Percentiles rank a stretch among this genome's conserved stretches.
These are phyloP conservation scores for Solanum hybrid DNA, from an alignment of 305 asterid genomes.

Conservation along the genomic window DNA sequence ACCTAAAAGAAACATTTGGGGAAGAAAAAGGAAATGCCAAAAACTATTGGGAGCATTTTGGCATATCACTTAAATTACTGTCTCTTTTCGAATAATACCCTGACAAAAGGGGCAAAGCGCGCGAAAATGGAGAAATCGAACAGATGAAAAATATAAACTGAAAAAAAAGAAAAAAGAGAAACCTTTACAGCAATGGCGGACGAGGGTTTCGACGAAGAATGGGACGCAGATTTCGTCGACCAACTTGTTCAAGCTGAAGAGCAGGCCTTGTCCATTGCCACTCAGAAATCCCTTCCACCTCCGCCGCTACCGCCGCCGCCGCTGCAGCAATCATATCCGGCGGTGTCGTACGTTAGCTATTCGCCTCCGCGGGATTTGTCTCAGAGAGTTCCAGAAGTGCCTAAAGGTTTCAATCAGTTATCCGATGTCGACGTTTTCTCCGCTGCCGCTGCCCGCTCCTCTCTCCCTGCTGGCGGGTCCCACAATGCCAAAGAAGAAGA, in stretches of 20 bases:
- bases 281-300: conserved; percentile 16
- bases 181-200: conserved; percentile 33
- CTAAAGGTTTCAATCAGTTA: background rate
- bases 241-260: conserved; percentile 42
- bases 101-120: background rate
- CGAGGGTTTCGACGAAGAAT: conserved; percentile 59
- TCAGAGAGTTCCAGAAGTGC: conserved; percentile 32
- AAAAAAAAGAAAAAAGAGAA: background rate
- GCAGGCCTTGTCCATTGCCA: conserved; percentile 21
- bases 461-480: conserved; percentile 4
- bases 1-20: background rate
- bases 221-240: conserved; percentile 51
- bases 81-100: background rate
- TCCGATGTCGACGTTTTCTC: conserved; percentile 12
- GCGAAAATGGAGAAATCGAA: background rate
- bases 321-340: conserved; percentile 9
- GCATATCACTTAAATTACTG: background rate
- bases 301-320: conserved; percentile 1
- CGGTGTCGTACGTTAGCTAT: conserved; percentile 25
- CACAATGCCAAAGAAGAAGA: conserved; percentile 33
- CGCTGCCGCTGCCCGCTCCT: conserved; percentile 1
- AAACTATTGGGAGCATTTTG: background rate
- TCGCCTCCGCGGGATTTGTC: conserved; percentile 84
- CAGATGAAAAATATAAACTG: background rate
- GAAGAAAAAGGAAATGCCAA: background rate